Percentiles rank a stretch among this genome's conserved stretches.
These are phyloP conservation scores for Telopea speciosissima DNA, from an alignment of 177 flowering plant species.

Conservation along the genomic window DNA sequence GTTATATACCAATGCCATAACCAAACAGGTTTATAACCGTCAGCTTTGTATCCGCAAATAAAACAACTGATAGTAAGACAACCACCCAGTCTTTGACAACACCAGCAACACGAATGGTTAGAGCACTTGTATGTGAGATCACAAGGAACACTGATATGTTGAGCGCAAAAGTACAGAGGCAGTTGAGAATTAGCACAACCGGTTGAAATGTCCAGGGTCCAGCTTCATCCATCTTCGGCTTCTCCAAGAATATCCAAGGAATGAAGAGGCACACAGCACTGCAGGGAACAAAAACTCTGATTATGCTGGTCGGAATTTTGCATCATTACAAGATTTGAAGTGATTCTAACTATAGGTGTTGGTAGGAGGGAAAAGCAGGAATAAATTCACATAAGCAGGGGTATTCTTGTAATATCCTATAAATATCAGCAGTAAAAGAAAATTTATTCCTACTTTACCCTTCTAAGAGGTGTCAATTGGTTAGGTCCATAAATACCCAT, in stretches of 20 bases:
- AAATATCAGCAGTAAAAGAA: too few species aligned
- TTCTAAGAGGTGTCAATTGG: too few species aligned
- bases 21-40: constrained; percentile 83
- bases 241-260: constrained; percentile 96
- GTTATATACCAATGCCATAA: constrained; percentile 76
- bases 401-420: too few species aligned
- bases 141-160: constrained; percentile 95
- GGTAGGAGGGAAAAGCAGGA: too few species aligned
- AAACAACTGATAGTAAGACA: constrained; percentile 76
- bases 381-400: too few species aligned
- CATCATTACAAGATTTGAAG: too few species aligned
- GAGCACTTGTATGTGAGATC: constrained; percentile 93
- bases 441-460: too few species aligned
- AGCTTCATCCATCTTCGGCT: constrained; percentile 76
- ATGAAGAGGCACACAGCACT: constrained; percentile 88
- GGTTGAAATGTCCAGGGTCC: constrained; percentile 79
- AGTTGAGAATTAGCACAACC: constrained; percentile 61
- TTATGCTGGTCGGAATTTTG: not conserved
- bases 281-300: constrained; percentile 27
- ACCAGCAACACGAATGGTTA: constrained; percentile 98
- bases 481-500: too few species aligned
- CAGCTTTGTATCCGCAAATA: constrained; percentile 91
- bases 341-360: too few species aligned
- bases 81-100: constrained; percentile 99
- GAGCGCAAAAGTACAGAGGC: constrained; percentile 92